A percentile compares a stretch with the other conserved stretches of the same genome.
Conservation (phyloP, 164 flowering plant genomes). For the Houttuynia cordata region DNA sequence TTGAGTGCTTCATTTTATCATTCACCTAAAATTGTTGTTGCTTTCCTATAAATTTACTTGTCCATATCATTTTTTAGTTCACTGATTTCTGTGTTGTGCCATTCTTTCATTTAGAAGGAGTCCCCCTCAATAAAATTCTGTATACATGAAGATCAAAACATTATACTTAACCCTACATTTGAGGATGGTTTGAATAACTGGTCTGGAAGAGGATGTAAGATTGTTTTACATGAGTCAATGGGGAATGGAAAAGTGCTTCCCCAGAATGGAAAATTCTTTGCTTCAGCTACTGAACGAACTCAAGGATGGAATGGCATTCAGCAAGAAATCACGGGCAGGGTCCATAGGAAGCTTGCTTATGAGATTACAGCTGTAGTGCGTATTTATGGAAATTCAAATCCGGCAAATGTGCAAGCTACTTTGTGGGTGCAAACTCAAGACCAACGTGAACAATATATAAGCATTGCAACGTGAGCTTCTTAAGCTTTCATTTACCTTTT, state of each 20-base stretch:
- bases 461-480: constrained; percentile 55
- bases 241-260: constrained; percentile 78
- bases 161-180: constrained; percentile 65
- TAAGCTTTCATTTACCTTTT: not conserved
- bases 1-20: not conserved
- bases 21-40: not conserved
- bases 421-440: constrained; percentile 68
- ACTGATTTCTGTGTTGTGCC: not conserved
- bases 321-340: constrained; percentile 81
- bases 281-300: constrained; percentile 64
- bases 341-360: constrained; percentile 70
- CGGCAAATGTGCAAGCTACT: constrained; percentile 49
- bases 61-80: not conserved
- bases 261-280: constrained; percentile 60
- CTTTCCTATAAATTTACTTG: not conserved
- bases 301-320: constrained; percentile 89
- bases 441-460: constrained; percentile 69
- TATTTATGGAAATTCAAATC: constrained; percentile 44
- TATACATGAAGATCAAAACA: constrained; percentile 39
- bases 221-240: constrained; percentile 56
- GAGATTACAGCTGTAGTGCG: constrained; percentile 60
- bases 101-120: constrained; percentile 7
- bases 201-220: constrained; percentile 81
- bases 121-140: constrained; percentile 2
- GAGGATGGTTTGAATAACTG: constrained; percentile 74